Conservation (phyloP, 225 moss, liverwort and hornwort genomes). For the Neckera pumila region DNA sequence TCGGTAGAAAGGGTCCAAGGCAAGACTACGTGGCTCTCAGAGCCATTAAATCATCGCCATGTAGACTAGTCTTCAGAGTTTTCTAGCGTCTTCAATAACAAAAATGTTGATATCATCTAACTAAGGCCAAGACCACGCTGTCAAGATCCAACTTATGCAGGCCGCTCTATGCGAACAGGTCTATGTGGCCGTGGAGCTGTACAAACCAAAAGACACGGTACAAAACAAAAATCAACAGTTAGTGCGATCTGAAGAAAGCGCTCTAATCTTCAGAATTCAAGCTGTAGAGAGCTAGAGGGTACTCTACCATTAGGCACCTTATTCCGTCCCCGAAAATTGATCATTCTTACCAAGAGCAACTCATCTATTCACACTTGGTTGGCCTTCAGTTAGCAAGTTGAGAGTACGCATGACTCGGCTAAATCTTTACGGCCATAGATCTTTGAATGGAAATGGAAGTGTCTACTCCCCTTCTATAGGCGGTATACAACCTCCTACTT, state of each 20-base stretch:
- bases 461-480: background rate
- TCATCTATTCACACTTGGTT: background rate
- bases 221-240: background rate
- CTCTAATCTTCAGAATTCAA: background rate
- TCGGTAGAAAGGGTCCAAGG: background rate
- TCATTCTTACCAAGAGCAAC: background rate
- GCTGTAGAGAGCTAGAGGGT: background rate
- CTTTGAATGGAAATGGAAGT: background rate
- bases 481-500: background rate
- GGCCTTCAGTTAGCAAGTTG: background rate
- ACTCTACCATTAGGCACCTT: background rate
- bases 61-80: background rate
- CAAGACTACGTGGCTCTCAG: background rate
- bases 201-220: background rate
- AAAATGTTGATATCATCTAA: background rate
- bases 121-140: background rate
- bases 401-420: background rate
- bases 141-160: constrained; percentile 3
- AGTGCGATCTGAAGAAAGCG: background rate
- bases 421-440: background rate
- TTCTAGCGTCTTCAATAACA: background rate
- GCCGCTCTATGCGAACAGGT: constrained; percentile 15
- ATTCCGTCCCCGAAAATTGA: background rate
- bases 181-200: constrained; percentile 60
- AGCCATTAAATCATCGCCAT: background rate